Percentiles rank a stretch among this genome's conserved stretches.
These are phyloP conservation scores for Candida dendrica DNA, from an alignment of 805 yeast genomes.

Conservation along the genomic window DNA sequence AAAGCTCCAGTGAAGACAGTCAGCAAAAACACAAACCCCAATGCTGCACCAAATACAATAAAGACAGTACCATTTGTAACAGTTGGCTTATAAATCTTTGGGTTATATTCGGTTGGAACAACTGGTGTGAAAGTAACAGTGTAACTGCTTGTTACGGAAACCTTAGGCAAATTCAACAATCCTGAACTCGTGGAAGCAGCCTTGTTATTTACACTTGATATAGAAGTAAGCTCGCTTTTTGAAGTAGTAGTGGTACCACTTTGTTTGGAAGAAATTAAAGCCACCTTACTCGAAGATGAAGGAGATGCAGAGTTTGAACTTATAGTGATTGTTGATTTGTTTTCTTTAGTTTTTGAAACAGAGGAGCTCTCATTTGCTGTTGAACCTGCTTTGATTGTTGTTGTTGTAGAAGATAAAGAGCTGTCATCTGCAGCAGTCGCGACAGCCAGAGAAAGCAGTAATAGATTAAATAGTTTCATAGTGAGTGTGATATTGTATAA, in stretches of 20 bases:
- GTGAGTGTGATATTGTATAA: neutral
- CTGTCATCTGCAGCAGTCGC: neutral
- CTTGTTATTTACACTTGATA: neutral
- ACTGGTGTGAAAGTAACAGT: conserved; percentile 17
- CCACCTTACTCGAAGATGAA: neutral
- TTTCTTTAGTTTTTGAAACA: conserved; percentile 18
- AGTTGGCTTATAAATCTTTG: conserved; percentile 40
- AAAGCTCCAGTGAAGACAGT: conserved; percentile 18
- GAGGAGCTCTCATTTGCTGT: conserved; percentile 6
- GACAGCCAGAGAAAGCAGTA: neutral
- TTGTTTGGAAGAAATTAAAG: conserved; percentile 3
- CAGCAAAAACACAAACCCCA: conserved; percentile 36
- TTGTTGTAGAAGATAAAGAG: neutral
- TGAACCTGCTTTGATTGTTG: conserved; percentile 1
- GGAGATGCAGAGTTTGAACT: neutral
- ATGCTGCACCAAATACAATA: conserved; percentile 65
- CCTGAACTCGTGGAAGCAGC: neutral
- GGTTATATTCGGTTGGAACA: conserved; percentile 34
- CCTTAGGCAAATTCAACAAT: neutral
- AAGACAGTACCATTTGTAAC: conserved; percentile 69
- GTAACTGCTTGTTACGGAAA: neutral
- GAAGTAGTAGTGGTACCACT: conserved; percentile 12
- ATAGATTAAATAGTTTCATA: neutral
- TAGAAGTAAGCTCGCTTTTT: neutral
- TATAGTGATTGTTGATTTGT: neutral